Evolutionary conservation across 139 green algal species (phyloP).

Genomic region (Chlorella ohadii): DNA sequence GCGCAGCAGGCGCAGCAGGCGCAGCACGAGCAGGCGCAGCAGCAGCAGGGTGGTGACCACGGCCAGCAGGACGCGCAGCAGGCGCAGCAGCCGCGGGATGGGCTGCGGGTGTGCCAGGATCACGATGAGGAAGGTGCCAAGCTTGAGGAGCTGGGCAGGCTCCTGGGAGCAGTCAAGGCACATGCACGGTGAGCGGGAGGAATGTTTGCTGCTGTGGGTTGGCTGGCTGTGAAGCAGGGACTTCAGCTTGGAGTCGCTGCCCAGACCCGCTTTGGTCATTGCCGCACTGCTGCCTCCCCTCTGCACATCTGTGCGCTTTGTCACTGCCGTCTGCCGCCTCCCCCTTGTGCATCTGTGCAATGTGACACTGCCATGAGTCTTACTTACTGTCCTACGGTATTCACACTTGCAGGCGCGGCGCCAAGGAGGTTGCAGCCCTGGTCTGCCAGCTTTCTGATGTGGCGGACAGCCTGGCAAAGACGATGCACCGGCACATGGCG

Average conservation of each 20-base stretch:
- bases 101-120: slow-evolving; percentile 63
- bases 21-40: not conserved
- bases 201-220: too few species aligned
- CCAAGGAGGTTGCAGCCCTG: slow-evolving; percentile 71
- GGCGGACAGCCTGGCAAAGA: slow-evolving; percentile 53
- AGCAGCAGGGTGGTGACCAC: not conserved
- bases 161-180: slow-evolving; percentile 81
- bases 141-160: slow-evolving; percentile 81
- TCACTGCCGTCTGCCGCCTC: not conserved
- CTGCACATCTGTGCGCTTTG: too few species aligned
- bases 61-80: not conserved
- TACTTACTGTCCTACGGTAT: not conserved
- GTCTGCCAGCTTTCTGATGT: slow-evolving; percentile 65
- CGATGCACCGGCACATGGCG: slow-evolving; percentile 70
- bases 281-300: too few species aligned
- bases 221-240: too few species aligned
- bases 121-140: slow-evolving; percentile 69
- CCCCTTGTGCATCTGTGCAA: not conserved
- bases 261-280: too few species aligned
- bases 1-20: not conserved
- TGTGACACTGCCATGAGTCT: not conserved
- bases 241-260: too few species aligned
- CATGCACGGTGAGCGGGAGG: slow-evolving; percentile 56
- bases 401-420: slow-evolving; percentile 42
- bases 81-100: not conserved